These are phyloP conservation scores for Tricholoma sp. DNA, from an alignment of 768 basidiomycete species.

Conservation along the genomic window DNA sequence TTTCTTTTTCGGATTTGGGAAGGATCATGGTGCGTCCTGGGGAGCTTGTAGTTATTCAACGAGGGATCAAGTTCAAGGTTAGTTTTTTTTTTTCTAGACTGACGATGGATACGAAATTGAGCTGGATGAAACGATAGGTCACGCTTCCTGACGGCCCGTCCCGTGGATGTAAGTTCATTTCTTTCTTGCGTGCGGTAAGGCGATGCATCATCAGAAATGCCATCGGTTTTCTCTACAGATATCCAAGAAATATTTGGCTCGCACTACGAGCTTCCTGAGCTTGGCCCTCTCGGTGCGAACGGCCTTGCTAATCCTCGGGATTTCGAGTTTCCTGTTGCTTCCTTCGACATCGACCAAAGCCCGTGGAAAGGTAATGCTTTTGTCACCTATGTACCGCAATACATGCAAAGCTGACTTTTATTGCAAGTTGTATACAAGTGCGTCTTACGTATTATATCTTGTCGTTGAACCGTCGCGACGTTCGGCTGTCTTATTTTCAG, in stretches of 20 bases:
- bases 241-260: constrained; percentile 61
- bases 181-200: background rate
- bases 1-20: background rate
- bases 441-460: constrained; percentile 2
- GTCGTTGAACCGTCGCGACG: background rate
- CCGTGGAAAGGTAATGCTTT: constrained; percentile 48
- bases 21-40: constrained; percentile 62
- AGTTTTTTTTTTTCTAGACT: background rate
- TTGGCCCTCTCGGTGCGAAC: constrained; percentile 61
- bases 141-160: constrained; percentile 53
- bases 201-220: background rate
- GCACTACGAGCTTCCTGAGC: constrained; percentile 59
- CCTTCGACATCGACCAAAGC: constrained; percentile 60
- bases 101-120: background rate
- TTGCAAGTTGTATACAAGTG: constrained; percentile 45
- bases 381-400: background rate
- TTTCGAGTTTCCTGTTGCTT: constrained; percentile 60
- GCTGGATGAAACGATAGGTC: constrained; percentile 25
- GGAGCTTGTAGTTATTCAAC: constrained; percentile 60
- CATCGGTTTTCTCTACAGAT: constrained; percentile 35
- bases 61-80: constrained; percentile 66
- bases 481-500: constrained; percentile 19
- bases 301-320: constrained; percentile 64
- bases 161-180: constrained; percentile 46
- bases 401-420: background rate